Conservation (phyloP, 2,329 filamentous ascomycete genomes). For the Colletotrichum chrysophilum region DNA sequence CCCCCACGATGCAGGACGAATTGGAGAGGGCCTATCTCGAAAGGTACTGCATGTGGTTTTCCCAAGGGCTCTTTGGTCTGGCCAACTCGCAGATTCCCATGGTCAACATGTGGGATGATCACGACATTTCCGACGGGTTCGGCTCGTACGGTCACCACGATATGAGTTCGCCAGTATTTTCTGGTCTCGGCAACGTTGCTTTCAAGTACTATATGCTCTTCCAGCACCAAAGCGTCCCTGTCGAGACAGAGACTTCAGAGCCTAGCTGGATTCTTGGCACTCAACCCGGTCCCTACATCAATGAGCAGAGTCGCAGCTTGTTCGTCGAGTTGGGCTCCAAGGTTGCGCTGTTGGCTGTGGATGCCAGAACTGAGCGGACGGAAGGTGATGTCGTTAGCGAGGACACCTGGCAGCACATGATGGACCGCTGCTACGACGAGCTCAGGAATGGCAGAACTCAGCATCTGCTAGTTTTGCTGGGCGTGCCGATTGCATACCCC, state of each 20-base stretch:
- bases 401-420: conserved; percentile 84
- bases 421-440: conserved; percentile 84
- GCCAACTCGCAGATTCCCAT: conserved; percentile 95
- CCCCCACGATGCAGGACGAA: conserved; percentile 82
- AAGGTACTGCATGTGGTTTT: conserved; percentile 94
- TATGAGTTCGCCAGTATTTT: conserved; percentile 90
- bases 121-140: conserved; percentile 90
- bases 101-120: conserved; percentile 98
- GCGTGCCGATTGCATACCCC: conserved; percentile 84
- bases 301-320: conserved; percentile 81
- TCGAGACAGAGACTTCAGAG: conserved; percentile 83
- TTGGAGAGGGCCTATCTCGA: conserved; percentile 88
- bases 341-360: conserved; percentile 83
- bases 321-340: conserved; percentile 84
- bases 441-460: conserved; percentile 84
- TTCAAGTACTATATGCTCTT: conserved; percentile 99
- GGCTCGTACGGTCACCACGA: conserved; percentile 92
- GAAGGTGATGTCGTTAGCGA: conserved; percentile 81
- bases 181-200: conserved; percentile 85
- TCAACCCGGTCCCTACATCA: conserved; percentile 86
- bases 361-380: conserved; percentile 90
- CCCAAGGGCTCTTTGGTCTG: conserved; percentile 90
- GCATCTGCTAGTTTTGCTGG: conserved; percentile 86
- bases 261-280: conserved; percentile 89
- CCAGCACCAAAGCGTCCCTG: conserved; percentile 87